Evolutionary conservation across 345 rosid species (phyloP).

Genomic region (Trapa bicornis): DNA sequence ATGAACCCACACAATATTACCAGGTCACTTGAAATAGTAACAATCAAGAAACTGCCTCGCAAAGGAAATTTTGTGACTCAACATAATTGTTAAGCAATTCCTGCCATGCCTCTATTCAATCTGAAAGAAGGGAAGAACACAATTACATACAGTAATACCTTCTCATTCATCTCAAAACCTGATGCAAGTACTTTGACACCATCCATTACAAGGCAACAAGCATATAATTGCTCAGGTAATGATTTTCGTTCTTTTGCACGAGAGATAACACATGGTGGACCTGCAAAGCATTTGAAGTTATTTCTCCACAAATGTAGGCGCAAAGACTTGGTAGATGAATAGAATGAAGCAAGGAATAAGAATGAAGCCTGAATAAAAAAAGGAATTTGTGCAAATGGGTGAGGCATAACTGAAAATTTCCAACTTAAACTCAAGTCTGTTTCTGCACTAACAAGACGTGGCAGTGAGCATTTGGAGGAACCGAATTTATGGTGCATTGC

Average conservation of each 20-base stretch:
- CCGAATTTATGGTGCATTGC: background rate
- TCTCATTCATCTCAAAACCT: conserved; percentile 72
- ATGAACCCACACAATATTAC: too few relatives aligned
- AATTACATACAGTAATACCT: conserved; percentile 30
- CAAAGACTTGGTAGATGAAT: background rate
- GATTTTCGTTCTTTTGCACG: conserved; percentile 73
- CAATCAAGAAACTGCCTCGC: too few relatives aligned
- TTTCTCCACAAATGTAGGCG: background rate
- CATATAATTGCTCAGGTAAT: conserved; percentile 62
- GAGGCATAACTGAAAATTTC: background rate
- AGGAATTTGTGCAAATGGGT: background rate
- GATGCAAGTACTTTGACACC: conserved; percentile 81
- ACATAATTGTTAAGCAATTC: too few relatives aligned
- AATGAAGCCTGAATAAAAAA: background rate
- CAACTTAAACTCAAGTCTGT: background rate
- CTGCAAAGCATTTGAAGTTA: conserved; percentile 25
- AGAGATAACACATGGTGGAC: conserved; percentile 83
- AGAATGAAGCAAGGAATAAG: background rate
- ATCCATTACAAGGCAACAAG: conserved; percentile 94
- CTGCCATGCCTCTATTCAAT: too few relatives aligned
- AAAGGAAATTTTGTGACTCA: too few relatives aligned
- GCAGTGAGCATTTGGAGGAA: background rate
- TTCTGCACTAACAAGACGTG: background rate
- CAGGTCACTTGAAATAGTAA: too few relatives aligned
- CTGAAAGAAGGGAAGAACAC: too few relatives aligned